A percentile compares a stretch with the other conserved stretches of the same genome.
Conservation (phyloP, 345 rosid species). For the Gossypium sturtianum region DNA sequence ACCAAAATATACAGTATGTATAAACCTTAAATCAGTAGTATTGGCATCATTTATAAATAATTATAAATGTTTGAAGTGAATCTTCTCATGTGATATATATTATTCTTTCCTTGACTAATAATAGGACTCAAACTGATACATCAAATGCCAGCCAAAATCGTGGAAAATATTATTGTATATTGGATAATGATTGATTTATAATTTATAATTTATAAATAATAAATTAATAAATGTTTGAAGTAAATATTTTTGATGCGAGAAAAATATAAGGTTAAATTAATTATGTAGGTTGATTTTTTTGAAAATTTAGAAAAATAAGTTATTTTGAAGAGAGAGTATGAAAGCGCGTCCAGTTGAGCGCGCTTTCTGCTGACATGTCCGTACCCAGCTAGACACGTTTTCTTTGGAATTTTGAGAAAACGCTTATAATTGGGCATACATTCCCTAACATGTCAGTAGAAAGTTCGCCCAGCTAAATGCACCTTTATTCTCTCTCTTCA, state of each 20-base stretch:
- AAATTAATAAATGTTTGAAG: neutral
- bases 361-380: too few relatives aligned
- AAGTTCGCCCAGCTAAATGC: fast-evolving
- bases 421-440: fast-evolving
- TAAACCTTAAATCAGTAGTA: neutral
- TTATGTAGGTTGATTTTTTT: too few relatives aligned
- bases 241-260: neutral
- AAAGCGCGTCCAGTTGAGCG: too few relatives aligned
- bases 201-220: neutral
- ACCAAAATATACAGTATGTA: too few relatives aligned
- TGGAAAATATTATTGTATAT: neutral
- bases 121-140: neutral
- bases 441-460: too few relatives aligned
- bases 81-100: neutral
- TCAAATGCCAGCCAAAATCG: neutral
- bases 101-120: neutral
- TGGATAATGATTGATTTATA: neutral
- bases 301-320: too few relatives aligned
- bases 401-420: too few relatives aligned
- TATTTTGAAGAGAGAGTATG: too few relatives aligned
- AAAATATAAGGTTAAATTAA: neutral
- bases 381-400: fast-evolving
- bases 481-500: too few relatives aligned
- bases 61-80: neutral
- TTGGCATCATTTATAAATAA: neutral